Conservation (phyloP, 2,329 filamentous ascomycete species). For the Allantophomopsis cytisporea region DNA sequence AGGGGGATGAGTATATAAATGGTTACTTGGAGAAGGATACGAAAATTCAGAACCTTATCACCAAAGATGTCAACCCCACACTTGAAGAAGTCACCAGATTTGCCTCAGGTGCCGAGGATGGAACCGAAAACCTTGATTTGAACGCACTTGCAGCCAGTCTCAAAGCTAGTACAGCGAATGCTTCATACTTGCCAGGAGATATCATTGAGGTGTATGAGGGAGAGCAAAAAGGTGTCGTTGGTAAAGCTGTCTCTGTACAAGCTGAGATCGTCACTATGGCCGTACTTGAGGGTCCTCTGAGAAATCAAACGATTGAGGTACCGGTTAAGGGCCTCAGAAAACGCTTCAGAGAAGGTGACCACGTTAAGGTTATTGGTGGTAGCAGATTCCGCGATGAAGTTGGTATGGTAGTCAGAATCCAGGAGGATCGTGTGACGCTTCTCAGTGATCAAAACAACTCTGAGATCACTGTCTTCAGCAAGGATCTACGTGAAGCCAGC, state of each 20-base stretch:
- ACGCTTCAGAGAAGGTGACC: conserved; percentile 83
- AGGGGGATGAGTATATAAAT: conserved; percentile 80
- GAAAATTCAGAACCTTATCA: conserved; percentile 74
- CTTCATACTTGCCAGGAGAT: conserved; percentile 83
- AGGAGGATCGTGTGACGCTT: conserved; percentile 82
- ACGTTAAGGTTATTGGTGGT: conserved; percentile 96
- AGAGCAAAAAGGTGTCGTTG: conserved; percentile 84
- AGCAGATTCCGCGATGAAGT: conserved; percentile 92
- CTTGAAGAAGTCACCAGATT: conserved; percentile 96
- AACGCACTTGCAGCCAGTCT: conserved; percentile 81
- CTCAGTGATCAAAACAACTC: conserved; percentile 85
- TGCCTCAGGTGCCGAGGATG: conserved; percentile 76
- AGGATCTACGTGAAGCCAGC: conserved; percentile 84
- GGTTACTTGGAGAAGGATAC: conserved; percentile 91
- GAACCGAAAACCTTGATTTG: conserved; percentile 85
- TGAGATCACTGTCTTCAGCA: conserved; percentile 96
- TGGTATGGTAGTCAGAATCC: conserved; percentile 91
- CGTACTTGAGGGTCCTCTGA: conserved; percentile 71
- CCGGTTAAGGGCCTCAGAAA: conserved; percentile 88
- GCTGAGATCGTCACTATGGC: conserved; percentile 84
- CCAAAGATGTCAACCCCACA: conserved; percentile 82
- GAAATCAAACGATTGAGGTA: conserved; percentile 78
- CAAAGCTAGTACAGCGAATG: conserved; percentile 68
- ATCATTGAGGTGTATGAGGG: conserved; percentile 94
- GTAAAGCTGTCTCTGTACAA: conserved; percentile 73